Evolutionary conservation across 345 rosid species (phyloP).

Genomic region (Eutrema japonicum): DNA sequence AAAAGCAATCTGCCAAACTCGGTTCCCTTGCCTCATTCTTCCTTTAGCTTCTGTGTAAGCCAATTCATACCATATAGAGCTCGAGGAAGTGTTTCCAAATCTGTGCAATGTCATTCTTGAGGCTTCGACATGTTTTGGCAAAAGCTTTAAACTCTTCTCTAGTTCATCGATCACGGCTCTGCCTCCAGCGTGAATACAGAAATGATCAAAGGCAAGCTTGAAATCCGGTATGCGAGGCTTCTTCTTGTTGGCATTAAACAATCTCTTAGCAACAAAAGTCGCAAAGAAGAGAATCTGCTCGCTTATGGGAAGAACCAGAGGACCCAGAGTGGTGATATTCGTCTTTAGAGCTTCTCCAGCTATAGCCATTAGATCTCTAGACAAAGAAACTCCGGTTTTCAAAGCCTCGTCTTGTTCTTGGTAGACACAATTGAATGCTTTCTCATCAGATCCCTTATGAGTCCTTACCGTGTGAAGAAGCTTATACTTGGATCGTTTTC

Average conservation of each 20-base stretch:
- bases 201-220: slow-evolving; percentile 87
- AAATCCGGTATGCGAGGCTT: slow-evolving; percentile 84
- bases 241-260: slow-evolving; percentile 50
- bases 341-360: slow-evolving; percentile 83
- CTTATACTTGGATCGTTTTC: slow-evolving; percentile 69
- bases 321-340: slow-evolving; percentile 86
- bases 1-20: slow-evolving; percentile 90
- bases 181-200: slow-evolving; percentile 92
- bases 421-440: slow-evolving; percentile 74
- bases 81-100: slow-evolving; percentile 91
- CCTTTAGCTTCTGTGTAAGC: slow-evolving; percentile 89
- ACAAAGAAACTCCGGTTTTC: slow-evolving; percentile 82
- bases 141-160: slow-evolving; percentile 84
- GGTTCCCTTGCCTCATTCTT: slow-evolving; percentile 69
- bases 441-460: slow-evolving; percentile 80
- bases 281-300: slow-evolving; percentile 80
- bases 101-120: slow-evolving; percentile 89
- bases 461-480: slow-evolving; percentile 83
- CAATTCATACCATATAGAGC: slow-evolving; percentile 89
- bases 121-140: slow-evolving; percentile 68
- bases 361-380: slow-evolving; percentile 82
- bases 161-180: slow-evolving; percentile 90
- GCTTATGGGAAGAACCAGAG: slow-evolving; percentile 84
- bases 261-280: slow-evolving; percentile 58
- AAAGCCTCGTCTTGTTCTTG: slow-evolving; percentile 85